Conservation (phyloP, 2,329 filamentous ascomycete species). For the Raffaelea deltoideospora region DNA sequence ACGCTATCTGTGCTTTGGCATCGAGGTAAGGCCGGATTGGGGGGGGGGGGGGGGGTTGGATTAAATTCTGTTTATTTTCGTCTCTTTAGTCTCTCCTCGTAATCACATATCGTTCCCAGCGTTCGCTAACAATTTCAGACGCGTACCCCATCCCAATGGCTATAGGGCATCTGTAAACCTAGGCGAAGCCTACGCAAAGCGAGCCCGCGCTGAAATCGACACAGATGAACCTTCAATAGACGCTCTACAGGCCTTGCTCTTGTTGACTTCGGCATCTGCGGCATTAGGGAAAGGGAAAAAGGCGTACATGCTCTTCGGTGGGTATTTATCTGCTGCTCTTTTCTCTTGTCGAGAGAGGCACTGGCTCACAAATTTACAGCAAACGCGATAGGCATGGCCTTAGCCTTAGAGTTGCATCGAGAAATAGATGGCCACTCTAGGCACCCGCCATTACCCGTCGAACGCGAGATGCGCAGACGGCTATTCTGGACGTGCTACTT, state of each 20-base stretch:
- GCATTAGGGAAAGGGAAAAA: slow-evolving; percentile 70
- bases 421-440: slow-evolving; percentile 51
- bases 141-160: slow-evolving; percentile 51
- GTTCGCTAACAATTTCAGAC: slow-evolving; percentile 36
- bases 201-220: slow-evolving; percentile 55
- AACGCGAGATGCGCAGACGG: slow-evolving; percentile 63
- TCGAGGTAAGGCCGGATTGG: slow-evolving; percentile 34
- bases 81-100: too few relatives aligned
- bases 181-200: slow-evolving; percentile 59
- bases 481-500: slow-evolving; percentile 84
- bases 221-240: slow-evolving; percentile 71
- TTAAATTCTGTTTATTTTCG: too few relatives aligned
- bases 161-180: slow-evolving; percentile 52
- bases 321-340: slow-evolving; percentile 7
- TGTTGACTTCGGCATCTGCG: slow-evolving; percentile 62
- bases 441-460: slow-evolving; percentile 47
- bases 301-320: slow-evolving; percentile 75
- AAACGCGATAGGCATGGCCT: slow-evolving; percentile 65
- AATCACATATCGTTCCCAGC: too few relatives aligned
- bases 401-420: slow-evolving; percentile 66
- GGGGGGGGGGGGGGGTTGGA: too few relatives aligned
- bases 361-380: slow-evolving; percentile 33
- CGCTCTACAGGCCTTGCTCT: slow-evolving; percentile 56
- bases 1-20: slow-evolving; percentile 46
- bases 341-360: neutral